Evolutionary conservation across 257 asterid species (phyloP).

Genomic region (Perilla frutescens): DNA sequence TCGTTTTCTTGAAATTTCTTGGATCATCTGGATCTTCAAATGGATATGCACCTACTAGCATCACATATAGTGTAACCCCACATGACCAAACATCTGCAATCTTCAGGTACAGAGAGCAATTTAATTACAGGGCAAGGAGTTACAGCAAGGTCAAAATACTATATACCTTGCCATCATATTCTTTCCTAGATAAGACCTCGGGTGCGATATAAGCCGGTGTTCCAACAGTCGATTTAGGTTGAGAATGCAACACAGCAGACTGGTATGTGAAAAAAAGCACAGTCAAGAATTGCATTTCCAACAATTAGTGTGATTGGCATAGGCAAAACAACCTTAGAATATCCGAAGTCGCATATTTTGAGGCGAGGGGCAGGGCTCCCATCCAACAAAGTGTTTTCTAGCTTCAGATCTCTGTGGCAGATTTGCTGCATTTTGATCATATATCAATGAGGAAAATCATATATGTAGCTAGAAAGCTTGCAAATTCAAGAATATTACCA

Average conservation of each 20-base stretch:
- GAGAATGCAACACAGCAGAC: constrained; percentile 86
- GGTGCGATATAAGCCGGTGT: constrained; percentile 95
- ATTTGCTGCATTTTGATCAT: constrained; percentile 60
- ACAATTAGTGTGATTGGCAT: background rate
- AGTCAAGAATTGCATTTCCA: background rate
- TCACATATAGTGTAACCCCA: constrained; percentile 94
- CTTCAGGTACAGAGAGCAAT: constrained; percentile 42
- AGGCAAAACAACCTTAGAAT: constrained; percentile 58
- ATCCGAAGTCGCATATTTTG: constrained; percentile 86
- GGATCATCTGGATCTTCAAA: constrained; percentile 95
- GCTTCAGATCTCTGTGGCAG: constrained; percentile 86
- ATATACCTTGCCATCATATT: constrained; percentile 88
- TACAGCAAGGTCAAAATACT: no score
- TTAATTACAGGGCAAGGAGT: background rate
- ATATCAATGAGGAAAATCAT: background rate
- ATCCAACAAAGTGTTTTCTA: constrained; percentile 76
- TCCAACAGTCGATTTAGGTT: constrained; percentile 94
- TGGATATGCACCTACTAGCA: constrained; percentile 95
- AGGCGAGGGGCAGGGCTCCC: constrained; percentile 71
- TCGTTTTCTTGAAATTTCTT: constrained; percentile 84
- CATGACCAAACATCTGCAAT: constrained; percentile 99
- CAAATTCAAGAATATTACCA: constrained; percentile 47
- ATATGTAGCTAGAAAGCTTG: background rate
- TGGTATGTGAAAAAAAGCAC: constrained; percentile 28
- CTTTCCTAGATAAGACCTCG: constrained; percentile 78